These are phyloP conservation scores for Ocimum tenuiflorum DNA, from an alignment of 257 asterid genomes.

Conservation along the genomic window DNA sequence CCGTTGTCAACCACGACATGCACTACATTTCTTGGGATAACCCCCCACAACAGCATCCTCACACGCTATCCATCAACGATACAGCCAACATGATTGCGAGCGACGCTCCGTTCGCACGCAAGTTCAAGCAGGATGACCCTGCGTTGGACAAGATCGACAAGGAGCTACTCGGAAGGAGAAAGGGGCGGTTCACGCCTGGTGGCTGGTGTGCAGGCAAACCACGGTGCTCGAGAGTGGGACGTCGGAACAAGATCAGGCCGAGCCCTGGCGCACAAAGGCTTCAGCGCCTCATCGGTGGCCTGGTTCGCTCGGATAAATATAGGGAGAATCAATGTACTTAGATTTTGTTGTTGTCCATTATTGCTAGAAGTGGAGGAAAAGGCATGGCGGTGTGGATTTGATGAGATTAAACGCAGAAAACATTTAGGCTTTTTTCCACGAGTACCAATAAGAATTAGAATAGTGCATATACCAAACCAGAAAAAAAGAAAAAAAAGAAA, in stretches of 20 bases:
- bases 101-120: constrained; percentile 85
- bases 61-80: constrained; percentile 51
- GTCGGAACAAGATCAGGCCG: constrained; percentile 45
- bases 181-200: constrained; percentile 74
- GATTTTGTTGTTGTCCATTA: constrained; percentile 18
- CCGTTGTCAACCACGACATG: constrained; percentile 91
- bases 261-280: constrained; percentile 72
- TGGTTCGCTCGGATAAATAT: constrained; percentile 32
- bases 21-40: constrained; percentile 84
- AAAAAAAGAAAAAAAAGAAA: neutral
- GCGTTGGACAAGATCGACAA: constrained; percentile 60
- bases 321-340: constrained; percentile 54
- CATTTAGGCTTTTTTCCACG: constrained; percentile 2
- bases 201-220: constrained; percentile 83
- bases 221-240: constrained; percentile 66
- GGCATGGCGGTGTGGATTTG: neutral
- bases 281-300: constrained; percentile 42
- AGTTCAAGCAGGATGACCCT: constrained; percentile 52
- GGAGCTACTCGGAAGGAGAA: constrained; percentile 51
- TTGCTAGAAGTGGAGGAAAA: constrained; percentile 12
- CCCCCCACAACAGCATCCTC: constrained; percentile 93
- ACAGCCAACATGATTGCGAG: constrained; percentile 56
- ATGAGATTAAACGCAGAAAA: neutral
- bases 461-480: neutral
- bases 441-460: constrained; percentile 10